Evolutionary conservation across 441 rosid genomes (phyloP), one percentile per base, ranked within the genome.

Genomic region (Pelargonium citronellum): DNA sequence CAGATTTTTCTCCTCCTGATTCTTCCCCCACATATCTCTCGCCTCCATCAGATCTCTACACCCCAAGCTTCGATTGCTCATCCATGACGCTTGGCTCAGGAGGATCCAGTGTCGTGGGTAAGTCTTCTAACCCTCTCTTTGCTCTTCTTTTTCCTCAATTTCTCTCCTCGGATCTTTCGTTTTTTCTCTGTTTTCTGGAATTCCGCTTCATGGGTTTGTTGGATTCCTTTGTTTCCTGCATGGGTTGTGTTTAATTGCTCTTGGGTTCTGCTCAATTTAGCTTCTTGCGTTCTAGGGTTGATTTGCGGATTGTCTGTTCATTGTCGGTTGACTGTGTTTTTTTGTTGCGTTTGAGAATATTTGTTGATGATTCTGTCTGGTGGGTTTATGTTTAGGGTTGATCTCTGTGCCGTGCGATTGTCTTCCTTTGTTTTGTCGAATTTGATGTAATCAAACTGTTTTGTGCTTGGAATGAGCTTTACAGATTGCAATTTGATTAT

Each of bases 51-150:
- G 90, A 86, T 87, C 79, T 71, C 72, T 44, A 0, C 57, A 1
- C 78, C 70, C 17, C 72, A 66, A 11, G 73, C 66, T 37, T 30
- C 67, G 55, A 24, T 24, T 46, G 69, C 72, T 67, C 79, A 70
- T 20, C 78, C 83, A 92, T 93, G 98, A 87, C 97, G 86, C 94
- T 92, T 78, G 94, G 96, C 84, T 91, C 98, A 49, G 98, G 91
- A 81, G 98, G 94, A 93, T 93, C 98, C 57, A 85, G 97, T 79
- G 96, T 91, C 79, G 98, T 93, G 68, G 98, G 98, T 91, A 44
- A 81, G 85, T 71, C 71, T 62, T 65, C 64, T 63, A 61, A 10
- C 27, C 12, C 37, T 16, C 46, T 17, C 5, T 30, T 44, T 69
- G 0, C 57, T 62, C 49, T 67, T 37, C 41, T n/a, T 24, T 37